Base-by-base conservation (phyloP, 352 stramenopile genomes). In the Phytophthora pisi region DNA sequence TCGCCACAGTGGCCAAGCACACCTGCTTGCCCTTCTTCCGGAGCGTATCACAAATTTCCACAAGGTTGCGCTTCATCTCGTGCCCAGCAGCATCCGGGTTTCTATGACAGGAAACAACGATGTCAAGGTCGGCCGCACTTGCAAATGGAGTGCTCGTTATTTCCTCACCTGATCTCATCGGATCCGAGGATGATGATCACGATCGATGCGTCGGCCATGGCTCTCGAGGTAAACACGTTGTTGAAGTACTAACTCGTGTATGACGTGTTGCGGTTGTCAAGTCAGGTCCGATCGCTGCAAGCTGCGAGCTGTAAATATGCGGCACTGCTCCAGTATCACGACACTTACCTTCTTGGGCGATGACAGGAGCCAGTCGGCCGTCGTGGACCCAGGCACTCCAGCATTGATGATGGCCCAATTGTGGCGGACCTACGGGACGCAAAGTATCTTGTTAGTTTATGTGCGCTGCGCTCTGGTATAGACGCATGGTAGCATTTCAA, bases 1-100 rank as follows among this genome's bases (percentile, higher is more conserved):
- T 92, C 20, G 75, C 84, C 9, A 84, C 68, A 0, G 88, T 90
- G 20, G 82, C 88, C 36, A 93, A 50, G 47, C 82, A 93, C 26
- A 96, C 88, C 26, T 84, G 75, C 70, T 94, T 93, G 26, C 84
- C 82, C 61, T 96, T 94, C 75, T 92, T 96, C 34, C 79, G 75
- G 59, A 96, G 61, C 2, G 88, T 78, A 72, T 96, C 86, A 64
- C 84, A 93, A 28, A 94, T 84, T 52, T 82, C 72, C 34, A 87
- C 70, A 61, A 96, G 72, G 59, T 93, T 90, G 38, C 73, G 75
- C 54, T 68, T 65, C 52, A 91, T 89, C 40, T 82, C 61, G 15
- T 70, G 47, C 11, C 16, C 52, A 56, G 74, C 66, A 5, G 67
- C 66, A 1, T 49, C 64, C 0, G 69, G 62, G 31, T 85, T 62